Evolutionary conservation across 768 basidiomycete species (phyloP), one percentile per base, ranked within the genome.

Genomic region (Ramaria rubella): DNA sequence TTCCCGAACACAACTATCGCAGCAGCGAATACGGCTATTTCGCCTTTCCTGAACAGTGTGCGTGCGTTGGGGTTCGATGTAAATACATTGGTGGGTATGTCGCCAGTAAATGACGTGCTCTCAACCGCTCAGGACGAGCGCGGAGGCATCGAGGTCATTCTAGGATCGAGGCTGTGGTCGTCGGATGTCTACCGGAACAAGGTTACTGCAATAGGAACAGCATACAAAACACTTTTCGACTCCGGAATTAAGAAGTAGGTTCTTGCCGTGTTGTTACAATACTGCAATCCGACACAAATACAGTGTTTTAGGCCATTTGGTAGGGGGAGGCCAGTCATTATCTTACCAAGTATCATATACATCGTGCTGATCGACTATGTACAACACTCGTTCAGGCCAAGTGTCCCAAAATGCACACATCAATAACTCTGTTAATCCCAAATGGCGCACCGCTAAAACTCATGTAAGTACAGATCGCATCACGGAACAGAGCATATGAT

Each of bases 371-470:
- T 34, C 17, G 11, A 36, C n/a, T n/a, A n/a, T n/a, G n/a, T n/a
- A n/a, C n/a, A n/a, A n/a, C n/a, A 29, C 15, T 5, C n/a, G 8
- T 12, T 21, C 42, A 69, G 68, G 71, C 9, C 59, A 69, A 62
- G 72, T 75, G 3, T 54, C 73, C 7, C 61, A 65, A 29, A 73
- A 73, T 57, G 68, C 66, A 5, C 19, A 68, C 21, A 63, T 73
- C n/a, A 60, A 64, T 24, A 69, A 63, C 14, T 70, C 73, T 19
- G 60, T 74, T 21, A 62, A 65, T 46, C 72, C 72, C 8, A 69
- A 64, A 24, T 74, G 73, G 73, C 60, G 73, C 52, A 66, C 63
- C 1, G 73, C 73, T 0, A 73, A 74, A 61, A 65, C 67, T 19
- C 73, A 72, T 49, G 73, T 73, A 45, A 45, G 69, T 15, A n/a